phyloP scores from a whole-genome alignment of 768 basidiomycete species.

The Lactifluus subvellereus region DNA sequence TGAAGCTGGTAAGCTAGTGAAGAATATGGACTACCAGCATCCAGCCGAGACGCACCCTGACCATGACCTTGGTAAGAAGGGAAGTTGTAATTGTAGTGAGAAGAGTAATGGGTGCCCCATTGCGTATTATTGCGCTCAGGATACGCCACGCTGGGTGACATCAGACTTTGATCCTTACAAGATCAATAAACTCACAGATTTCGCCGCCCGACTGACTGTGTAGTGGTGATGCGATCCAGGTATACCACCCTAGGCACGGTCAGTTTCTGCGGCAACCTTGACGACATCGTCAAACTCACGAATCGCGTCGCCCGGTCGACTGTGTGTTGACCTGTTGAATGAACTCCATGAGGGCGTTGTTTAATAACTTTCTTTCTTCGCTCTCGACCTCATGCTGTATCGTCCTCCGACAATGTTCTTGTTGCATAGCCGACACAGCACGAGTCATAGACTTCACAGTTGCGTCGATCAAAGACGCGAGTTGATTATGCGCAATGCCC shows the following conservation, averaged over 20 bases:
- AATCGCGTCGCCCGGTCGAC: not conserved
- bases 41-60: not conserved
- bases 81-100: not conserved
- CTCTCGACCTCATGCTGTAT: constrained; percentile 5
- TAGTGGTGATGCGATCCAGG: not conserved
- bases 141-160: not conserved
- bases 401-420: not conserved
- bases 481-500: not conserved
- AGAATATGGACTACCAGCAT: not conserved
- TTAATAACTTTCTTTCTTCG: not conserved
- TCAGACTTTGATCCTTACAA: not conserved
- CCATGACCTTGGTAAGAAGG: not conserved
- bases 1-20: not conserved
- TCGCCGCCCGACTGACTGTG: not conserved
- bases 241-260: not conserved
- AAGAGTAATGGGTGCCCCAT: not conserved
- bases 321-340: constrained; percentile 7
- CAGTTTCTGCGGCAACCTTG: not conserved
- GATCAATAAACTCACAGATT: not conserved
- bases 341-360: not conserved
- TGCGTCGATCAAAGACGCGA: constrained; percentile 8
- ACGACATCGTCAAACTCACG: constrained; percentile 1
- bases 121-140: not conserved
- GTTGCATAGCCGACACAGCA: constrained; percentile 10
- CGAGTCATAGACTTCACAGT: not conserved